A percentile compares a stretch with the other conserved stretches of the same genome.
phyloP scores from a whole-genome alignment of 352 stramenopile species.

The Phytophthora lateralis region DNA sequence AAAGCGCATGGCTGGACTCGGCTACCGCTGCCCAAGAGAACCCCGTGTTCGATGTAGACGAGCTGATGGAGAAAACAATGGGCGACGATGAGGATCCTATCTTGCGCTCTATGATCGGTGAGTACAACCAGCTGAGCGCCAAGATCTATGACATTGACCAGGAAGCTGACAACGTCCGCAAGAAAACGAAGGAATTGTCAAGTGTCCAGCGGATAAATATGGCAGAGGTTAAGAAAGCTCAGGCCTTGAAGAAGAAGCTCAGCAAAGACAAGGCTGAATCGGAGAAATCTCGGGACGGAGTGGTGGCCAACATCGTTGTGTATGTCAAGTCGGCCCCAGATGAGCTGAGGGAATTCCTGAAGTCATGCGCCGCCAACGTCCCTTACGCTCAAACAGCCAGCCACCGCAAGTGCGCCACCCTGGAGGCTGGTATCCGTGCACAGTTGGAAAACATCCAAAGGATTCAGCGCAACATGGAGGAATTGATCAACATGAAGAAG shows the following conservation, averaged over 20 bases:
- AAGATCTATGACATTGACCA: constrained; percentile 57
- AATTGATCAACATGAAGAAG: constrained; percentile 58
- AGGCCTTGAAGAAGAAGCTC: constrained; percentile 19
- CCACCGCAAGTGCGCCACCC: constrained; percentile 53
- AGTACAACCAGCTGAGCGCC: constrained; percentile 63
- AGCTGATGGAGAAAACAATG: constrained; percentile 39
- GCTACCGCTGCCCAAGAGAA: constrained; percentile 22
- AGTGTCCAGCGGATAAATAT: constrained; percentile 38
- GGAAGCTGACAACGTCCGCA: constrained; percentile 31
- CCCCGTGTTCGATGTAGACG: constrained; percentile 32
- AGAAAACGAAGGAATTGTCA: constrained; percentile 46
- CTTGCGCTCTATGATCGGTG: constrained; percentile 51
- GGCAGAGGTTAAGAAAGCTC: constrained; percentile 33
- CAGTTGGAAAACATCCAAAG: constrained; percentile 38
- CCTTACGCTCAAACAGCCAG: constrained; percentile 49
- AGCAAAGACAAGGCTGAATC: constrained; percentile 31
- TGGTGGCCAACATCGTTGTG: constrained; percentile 52
- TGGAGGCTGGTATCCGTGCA: constrained; percentile 48
- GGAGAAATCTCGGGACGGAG: constrained; percentile 50
- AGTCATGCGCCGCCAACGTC: constrained; percentile 44
- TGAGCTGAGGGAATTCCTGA: constrained; percentile 49
- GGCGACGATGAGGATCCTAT: constrained; percentile 59
- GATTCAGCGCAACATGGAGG: constrained; percentile 59
- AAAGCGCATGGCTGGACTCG: constrained; percentile 38
- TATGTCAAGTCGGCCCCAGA: constrained; percentile 50